Evolutionary conservation across 1,139 yeast species (phyloP), one percentile per base, ranked within the genome.

Genomic region (Nakaseomyces delphensis): DNA sequence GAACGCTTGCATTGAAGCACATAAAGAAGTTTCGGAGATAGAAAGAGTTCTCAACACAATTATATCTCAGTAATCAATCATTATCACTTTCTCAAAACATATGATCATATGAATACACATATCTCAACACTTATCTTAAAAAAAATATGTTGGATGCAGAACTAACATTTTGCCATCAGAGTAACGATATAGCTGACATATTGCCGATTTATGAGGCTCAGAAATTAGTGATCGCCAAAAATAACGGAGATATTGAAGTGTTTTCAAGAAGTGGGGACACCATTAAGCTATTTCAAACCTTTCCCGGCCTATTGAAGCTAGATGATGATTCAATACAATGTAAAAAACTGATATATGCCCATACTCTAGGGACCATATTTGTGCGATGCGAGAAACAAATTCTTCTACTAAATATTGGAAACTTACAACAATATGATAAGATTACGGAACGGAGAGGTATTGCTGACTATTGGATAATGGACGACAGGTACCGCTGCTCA

Each of bases 401-500:
- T 3, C 44, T 53, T 3, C 30, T 60, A 21, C 45, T 60, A 16
- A 58, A 58, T 42, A 52, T 59, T 39, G 47, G 57, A 2, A 60
- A 59, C 40, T 44, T 60, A 41, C 56, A 54, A 20, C 49, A 52
- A 18, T 60, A 56, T 46, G 65, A 60, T 41, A 48, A 52, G 41
- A 52, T 60, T 11, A 48, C 53, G 6, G 65, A 60, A 42, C 56
- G 52, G 29, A 48, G 63, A 33, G 62, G 63, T 3, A 54, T 58
- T 8, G 45, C 46, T 1, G 38, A 48, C 28, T 50, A 54, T 15
- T 59, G 63, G 63, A 25, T 57, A 10, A 41, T 48, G 23, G 37
- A 33, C 14, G 37, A 33, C 14, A 20, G 37, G 13, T 53, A 49
- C 33, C 23, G 44, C 15, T 18, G 33, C 2, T 23, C 38, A 8